Conservation (phyloP, 228 moss, liverwort and hornwort species). For the Sphagnum fallax region DNA sequence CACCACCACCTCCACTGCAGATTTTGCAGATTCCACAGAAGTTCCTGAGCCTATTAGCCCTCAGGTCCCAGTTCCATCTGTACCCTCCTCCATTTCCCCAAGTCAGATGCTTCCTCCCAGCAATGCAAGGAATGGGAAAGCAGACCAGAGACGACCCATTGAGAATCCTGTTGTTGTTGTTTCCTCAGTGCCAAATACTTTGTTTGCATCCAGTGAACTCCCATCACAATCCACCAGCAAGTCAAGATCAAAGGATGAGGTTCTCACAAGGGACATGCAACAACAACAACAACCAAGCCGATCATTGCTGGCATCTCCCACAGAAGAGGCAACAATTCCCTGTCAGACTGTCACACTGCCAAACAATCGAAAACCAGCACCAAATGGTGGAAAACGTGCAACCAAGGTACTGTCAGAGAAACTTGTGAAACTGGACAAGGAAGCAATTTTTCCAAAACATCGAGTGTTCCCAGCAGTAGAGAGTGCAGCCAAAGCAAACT, state of each 20-base stretch:
- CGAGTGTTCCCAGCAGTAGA: constrained; percentile 14
- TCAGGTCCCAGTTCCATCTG: too few species aligned
- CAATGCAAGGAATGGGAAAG: too few species aligned
- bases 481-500: constrained; percentile 1
- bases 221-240: constrained; percentile 5
- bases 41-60: too few species aligned
- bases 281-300: background rate
- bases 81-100: too few species aligned
- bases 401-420: constrained; percentile 8
- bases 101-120: too few species aligned
- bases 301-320: too few species aligned
- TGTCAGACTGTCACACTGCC: background rate
- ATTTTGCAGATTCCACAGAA: too few species aligned
- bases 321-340: too few species aligned
- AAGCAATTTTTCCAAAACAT: constrained; percentile 6
- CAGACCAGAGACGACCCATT: too few species aligned
- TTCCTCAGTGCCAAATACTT: too few species aligned
- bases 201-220: background rate
- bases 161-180: too few species aligned
- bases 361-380: constrained; percentile 3
- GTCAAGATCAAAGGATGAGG: constrained; percentile 10
- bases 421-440: constrained; percentile 16
- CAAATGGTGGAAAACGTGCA: constrained; percentile 17
- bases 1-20: too few species aligned
- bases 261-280: constrained; percentile 2